Evolutionary conservation across 2,329 filamentous ascomycete genomes (phyloP).

Genomic region (Elsinoe perseae): DNA sequence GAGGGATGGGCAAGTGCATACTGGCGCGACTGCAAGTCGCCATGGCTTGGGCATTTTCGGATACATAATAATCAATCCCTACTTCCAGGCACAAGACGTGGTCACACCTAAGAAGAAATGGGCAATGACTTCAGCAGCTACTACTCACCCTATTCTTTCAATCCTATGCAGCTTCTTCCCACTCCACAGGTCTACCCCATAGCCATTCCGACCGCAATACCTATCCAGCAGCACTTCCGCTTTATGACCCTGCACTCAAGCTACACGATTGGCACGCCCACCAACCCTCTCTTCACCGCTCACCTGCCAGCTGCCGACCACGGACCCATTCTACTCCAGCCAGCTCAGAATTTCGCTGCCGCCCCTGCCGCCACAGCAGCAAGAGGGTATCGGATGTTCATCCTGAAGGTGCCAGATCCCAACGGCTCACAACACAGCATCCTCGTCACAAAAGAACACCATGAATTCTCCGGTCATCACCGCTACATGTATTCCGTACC

Average conservation of each 20-base stretch:
- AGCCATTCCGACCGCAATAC: not conserved
- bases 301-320: not conserved
- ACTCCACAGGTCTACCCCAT: not conserved
- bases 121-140: too few relatives aligned
- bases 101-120: too few relatives aligned
- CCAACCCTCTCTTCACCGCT: not conserved
- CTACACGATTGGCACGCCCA: not conserved
- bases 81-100: too few relatives aligned
- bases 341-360: not conserved
- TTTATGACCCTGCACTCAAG: not conserved
- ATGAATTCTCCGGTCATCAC: not conserved
- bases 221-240: not conserved
- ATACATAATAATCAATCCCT: too few relatives aligned
- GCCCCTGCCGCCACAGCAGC: not conserved
- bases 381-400: not conserved
- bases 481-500: not conserved
- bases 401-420: not conserved
- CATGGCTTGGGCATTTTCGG: too few relatives aligned
- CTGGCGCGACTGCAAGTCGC: too few relatives aligned
- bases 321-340: not conserved
- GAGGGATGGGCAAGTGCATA: too few relatives aligned
- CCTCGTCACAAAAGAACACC: not conserved
- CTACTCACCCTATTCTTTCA: too few relatives aligned
- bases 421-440: not conserved
- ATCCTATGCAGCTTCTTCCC: too few relatives aligned